Evolutionary conservation across 2,329 filamentous ascomycete genomes (phyloP).

Genomic region (Rhynchosporium graminicola): DNA sequence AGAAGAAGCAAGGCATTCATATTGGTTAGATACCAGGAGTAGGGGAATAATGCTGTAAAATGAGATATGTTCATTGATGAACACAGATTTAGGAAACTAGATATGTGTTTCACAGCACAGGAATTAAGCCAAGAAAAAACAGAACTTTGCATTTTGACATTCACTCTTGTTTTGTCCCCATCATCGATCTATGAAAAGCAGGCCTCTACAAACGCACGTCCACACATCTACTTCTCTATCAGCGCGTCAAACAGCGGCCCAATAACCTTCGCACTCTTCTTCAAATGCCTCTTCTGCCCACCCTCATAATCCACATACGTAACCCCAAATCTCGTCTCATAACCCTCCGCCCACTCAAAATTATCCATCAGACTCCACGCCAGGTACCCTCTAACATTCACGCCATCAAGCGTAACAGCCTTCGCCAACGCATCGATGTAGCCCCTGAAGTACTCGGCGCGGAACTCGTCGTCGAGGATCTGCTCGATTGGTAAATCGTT

Average conservation of each 20-base stretch:
- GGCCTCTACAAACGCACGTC: background rate
- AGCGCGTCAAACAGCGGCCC: slow-evolving; percentile 70
- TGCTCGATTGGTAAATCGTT: slow-evolving; percentile 70
- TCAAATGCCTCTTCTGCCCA: slow-evolving; percentile 76
- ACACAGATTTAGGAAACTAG: no score
- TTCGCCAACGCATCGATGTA: slow-evolving; percentile 78
- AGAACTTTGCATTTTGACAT: background rate
- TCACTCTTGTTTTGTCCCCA: background rate
- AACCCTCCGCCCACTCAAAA: slow-evolving; percentile 69
- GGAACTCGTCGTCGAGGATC: slow-evolving; percentile 80
- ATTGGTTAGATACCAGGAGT: background rate
- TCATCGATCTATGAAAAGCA: background rate
- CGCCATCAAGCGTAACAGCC: slow-evolving; percentile 62
- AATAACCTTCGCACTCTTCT: slow-evolving; percentile 78
- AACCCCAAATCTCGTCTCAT: slow-evolving; percentile 82
- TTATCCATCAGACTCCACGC: slow-evolving; percentile 80
- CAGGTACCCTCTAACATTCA: slow-evolving; percentile 19
- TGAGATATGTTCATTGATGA: no score
- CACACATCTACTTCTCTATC: slow-evolving; percentile 57
- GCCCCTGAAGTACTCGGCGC: slow-evolving; percentile 74
- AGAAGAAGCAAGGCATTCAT: background rate
- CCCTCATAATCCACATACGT: slow-evolving; percentile 81
- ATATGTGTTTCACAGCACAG: no score
- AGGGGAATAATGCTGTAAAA: no score
- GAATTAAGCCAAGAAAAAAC: background rate